Evolutionary conservation across 139 green algal genomes (phyloP).

Genomic region (Coelastrella sp.): DNA sequence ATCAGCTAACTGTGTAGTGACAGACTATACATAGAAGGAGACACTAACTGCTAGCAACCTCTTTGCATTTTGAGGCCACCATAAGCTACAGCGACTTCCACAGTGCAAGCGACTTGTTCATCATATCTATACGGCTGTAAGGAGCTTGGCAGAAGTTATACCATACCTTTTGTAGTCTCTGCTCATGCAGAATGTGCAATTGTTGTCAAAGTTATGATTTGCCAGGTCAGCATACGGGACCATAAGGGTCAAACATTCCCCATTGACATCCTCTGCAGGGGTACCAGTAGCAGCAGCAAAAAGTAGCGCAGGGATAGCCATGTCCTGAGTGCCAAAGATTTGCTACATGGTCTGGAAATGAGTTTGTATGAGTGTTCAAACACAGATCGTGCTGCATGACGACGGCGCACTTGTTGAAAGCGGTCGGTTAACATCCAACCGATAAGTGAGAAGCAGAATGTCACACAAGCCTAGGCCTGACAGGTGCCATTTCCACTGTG

Average conservation of each 20-base stretch:
- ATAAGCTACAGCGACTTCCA: too few relatives aligned
- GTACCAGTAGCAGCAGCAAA: neutral
- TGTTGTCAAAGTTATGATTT: constrained; percentile 57
- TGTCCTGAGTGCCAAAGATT: too few relatives aligned
- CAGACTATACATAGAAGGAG: too few relatives aligned
- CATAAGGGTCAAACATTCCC: constrained; percentile 61
- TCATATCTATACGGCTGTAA: too few relatives aligned
- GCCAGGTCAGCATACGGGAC: constrained; percentile 65
- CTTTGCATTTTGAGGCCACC: too few relatives aligned
- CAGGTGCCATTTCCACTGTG: too few relatives aligned
- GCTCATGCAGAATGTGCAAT: constrained; percentile 58
- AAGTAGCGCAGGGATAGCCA: too few relatives aligned
- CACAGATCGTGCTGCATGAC: neutral
- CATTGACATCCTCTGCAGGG: constrained; percentile 45
- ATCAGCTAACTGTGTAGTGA: too few relatives aligned
- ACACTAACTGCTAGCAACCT: too few relatives aligned
- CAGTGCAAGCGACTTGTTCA: too few relatives aligned
- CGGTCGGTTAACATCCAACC: neutral
- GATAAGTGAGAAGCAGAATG: neutral
- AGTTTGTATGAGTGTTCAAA: too few relatives aligned
- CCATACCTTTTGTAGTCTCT: constrained; percentile 49
- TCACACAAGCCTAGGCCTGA: neutral
- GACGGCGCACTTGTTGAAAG: neutral
- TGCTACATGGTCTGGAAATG: too few relatives aligned
- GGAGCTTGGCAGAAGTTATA: neutral